A percentile compares a stretch with the other conserved stretches of the same genome.
These are phyloP conservation scores for Penicillium oxalicum DNA, from an alignment of 2,329 filamentous ascomycete genomes.

Conservation along the genomic window DNA sequence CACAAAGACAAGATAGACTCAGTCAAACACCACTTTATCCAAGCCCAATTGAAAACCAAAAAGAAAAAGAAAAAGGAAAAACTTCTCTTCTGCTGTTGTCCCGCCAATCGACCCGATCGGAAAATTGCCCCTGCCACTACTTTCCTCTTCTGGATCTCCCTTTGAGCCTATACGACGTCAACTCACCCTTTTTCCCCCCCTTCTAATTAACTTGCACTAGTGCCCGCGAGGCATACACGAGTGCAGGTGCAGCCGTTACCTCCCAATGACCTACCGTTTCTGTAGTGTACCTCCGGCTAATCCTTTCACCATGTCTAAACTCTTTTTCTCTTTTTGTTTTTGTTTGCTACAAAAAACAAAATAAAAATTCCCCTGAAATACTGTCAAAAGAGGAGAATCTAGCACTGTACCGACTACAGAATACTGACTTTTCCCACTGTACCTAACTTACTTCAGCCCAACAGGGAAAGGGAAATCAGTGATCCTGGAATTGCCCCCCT, in stretches of 20 bases:
- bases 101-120: neutral
- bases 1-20: no score
- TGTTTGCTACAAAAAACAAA: no score
- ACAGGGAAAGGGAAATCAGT: neutral
- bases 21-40: no score
- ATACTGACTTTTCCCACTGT: no score
- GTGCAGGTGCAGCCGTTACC: neutral
- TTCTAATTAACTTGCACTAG: neutral
- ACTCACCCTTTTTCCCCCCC: neutral
- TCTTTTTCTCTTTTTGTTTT: neutral
- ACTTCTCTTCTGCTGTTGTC: neutral
- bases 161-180: neutral
- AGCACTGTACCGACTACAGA: neutral
- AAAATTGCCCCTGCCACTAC: neutral
- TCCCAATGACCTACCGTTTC: neutral
- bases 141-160: neutral
- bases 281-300: neutral
- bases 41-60: no score
- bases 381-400: neutral
- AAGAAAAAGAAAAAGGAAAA: no score
- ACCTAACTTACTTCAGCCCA: no score
- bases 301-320: neutral
- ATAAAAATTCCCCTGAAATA: no score
- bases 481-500: neutral
- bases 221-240: slow-evolving; percentile 2